phyloP scores from a whole-genome alignment of 345 rosid species.

The Dovyalis caffra region DNA sequence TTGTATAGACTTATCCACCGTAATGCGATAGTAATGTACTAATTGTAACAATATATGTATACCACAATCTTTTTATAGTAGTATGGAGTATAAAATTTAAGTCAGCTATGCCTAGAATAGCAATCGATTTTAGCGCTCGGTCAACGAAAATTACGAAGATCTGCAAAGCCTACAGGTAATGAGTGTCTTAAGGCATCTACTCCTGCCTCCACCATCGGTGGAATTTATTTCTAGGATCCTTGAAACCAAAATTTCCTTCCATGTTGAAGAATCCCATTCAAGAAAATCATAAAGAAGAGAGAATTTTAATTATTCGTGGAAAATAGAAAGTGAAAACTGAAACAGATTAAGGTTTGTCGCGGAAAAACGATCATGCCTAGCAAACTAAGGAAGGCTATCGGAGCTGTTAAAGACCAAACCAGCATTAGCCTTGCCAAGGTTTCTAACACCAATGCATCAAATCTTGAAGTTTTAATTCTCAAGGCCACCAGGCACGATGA shows the following conservation, averaged over 20 bases:
- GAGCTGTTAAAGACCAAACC: slow-evolving; percentile 85
- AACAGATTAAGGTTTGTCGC: background rate
- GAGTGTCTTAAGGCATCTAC: slow-evolving; percentile 3
- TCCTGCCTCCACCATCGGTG: background rate
- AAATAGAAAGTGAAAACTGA: background rate
- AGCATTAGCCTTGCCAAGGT: slow-evolving; percentile 90
- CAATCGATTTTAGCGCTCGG: background rate
- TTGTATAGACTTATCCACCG: too few relatives aligned
- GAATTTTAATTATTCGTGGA: background rate
- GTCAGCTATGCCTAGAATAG: background rate
- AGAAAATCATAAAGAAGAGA: background rate
- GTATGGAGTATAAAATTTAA: too few relatives aligned
- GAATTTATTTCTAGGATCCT: background rate
- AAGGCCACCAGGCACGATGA: slow-evolving; percentile 82
- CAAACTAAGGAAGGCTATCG: slow-evolving; percentile 80
- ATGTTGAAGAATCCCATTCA: background rate
- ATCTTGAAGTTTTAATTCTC: slow-evolving; percentile 67
- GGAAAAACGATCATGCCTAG: slow-evolving; percentile 53
- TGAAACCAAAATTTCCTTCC: background rate
- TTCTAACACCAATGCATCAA: slow-evolving; percentile 44
- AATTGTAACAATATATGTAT: too few relatives aligned
- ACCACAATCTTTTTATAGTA: too few relatives aligned
- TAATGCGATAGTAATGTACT: too few relatives aligned
- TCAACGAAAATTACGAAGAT: background rate
- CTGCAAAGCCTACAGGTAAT: background rate